Percentiles rank a stretch among this genome's conserved stretches.
Evolutionary conservation across 768 basidiomycete genomes (phyloP).

Genomic region (Symmetrospora coprosmae): DNA sequence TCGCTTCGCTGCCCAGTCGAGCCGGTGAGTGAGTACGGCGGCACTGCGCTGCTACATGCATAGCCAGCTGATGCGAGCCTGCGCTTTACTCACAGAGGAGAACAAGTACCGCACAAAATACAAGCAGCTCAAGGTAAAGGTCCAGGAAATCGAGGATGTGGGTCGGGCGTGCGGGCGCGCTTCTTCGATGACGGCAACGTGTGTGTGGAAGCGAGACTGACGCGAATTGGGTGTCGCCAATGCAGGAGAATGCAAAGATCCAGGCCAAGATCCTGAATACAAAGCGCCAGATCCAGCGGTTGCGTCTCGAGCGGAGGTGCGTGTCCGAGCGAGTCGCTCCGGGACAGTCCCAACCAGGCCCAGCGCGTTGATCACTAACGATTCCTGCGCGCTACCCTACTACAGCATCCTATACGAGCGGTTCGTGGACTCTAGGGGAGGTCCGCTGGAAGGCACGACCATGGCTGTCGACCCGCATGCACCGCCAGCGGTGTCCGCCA

Average conservation of each 20-base stretch:
- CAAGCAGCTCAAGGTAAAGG: constrained; percentile 73
- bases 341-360: constrained; percentile 1
- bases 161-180: constrained; percentile 35
- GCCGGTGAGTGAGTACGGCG: not conserved
- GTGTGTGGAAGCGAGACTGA: not conserved
- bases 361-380: not conserved
- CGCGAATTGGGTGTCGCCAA: too few species aligned
- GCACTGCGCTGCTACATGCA: not conserved
- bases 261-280: constrained; percentile 64
- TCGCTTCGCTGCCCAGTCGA: not conserved
- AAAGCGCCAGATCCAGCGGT: constrained; percentile 67
- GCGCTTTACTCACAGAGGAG: constrained; percentile 45
- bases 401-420: constrained; percentile 64
- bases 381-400: not conserved
- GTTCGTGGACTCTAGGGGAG: constrained; percentile 35
- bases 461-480: too few species aligned
- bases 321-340: constrained; percentile 38
- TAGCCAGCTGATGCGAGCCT: not conserved
- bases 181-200: not conserved
- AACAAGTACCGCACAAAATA: constrained; percentile 76
- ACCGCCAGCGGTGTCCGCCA: too few species aligned
- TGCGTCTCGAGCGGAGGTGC: constrained; percentile 78
- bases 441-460: not conserved
- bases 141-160: constrained; percentile 69
- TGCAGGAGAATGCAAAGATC: constrained; percentile 75